Conservation (phyloP, 2,329 filamentous ascomycete genomes). For the Hypoxylon sp. region DNA sequence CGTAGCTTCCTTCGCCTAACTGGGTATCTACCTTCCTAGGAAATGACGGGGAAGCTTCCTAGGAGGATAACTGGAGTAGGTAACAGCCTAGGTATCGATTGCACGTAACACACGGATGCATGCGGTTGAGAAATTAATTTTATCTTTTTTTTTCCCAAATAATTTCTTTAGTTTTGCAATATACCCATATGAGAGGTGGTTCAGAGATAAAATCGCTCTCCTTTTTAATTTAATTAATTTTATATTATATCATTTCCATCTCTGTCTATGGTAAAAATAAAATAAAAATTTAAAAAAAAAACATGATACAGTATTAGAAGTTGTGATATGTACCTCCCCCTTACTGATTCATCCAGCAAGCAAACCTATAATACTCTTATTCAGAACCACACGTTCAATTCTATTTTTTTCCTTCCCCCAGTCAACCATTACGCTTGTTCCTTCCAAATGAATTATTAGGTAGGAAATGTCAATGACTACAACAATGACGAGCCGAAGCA, state of each 20-base stretch:
- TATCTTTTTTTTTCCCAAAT: slow-evolving; percentile 29
- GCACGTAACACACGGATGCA: slow-evolving; percentile 29
- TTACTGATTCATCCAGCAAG: background rate
- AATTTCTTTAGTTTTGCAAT: slow-evolving; percentile 4
- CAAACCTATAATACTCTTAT: background rate
- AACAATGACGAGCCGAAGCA: background rate
- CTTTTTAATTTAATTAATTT: slow-evolving; percentile 22
- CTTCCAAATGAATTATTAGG: no score
- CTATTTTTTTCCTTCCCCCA: background rate
- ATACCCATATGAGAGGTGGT: background rate
- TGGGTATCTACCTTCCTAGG: slow-evolving; percentile 23
- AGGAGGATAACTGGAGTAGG: slow-evolving; percentile 1
- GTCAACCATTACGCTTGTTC: background rate
- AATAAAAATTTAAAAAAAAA: no score
- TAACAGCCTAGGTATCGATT: slow-evolving; percentile 27
- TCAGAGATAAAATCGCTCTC: background rate
- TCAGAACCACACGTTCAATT: background rate
- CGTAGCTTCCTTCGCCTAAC: slow-evolving; percentile 7
- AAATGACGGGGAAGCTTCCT: slow-evolving; percentile 37
- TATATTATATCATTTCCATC: slow-evolving; percentile 16
- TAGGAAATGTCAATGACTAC: background rate
- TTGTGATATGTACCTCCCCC: background rate
- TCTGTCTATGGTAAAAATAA: slow-evolving; percentile 1
- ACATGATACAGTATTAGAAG: background rate
- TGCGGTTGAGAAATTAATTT: slow-evolving; percentile 31